Evolutionary conservation across 352 stramenopile genomes (phyloP), one percentile per base, ranked within the genome.

Genomic region (Peronospora destructor): DNA sequence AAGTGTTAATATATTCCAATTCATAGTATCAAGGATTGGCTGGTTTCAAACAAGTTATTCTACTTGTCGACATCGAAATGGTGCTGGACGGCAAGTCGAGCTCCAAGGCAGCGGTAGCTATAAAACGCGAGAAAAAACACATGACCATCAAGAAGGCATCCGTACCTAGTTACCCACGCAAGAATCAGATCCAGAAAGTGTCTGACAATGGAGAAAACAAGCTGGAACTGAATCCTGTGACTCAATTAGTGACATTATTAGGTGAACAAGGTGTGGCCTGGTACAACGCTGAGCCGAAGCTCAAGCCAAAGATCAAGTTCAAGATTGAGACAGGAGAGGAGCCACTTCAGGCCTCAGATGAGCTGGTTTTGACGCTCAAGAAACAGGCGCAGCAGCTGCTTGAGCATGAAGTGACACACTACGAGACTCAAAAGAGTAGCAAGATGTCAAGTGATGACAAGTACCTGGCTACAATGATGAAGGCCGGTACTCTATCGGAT

Each of bases 371-470:
- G 11, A 59, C 65, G 14, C 64, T 75, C 21, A 87, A 87, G 63
- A 73, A 76, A 41, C 56, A 73, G 16, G 76, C 76, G 17, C 72
- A 91, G 54, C 45, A 59, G 32, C 61, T 87, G 19, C 47, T 87
- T 30, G 76, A 88, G 42, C 37, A 58, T 13, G 73, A 87, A 42
- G 71, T 91, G 39, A 42, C 63, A 36, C 76, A 68, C 35, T 73
- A 72, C 47, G 80, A 91, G 36, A 45, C 53, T 23, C 80, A 85
- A 38, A 82, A 80, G 49, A 76, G 70, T 52, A 53, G 63, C 49
- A 85, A 84, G 46, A 63, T 91, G 52, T 89, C 77, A 39, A 92
- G 79, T 58, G 78, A 90, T 44, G 82, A 90, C 61, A 92, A 90
- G 61, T 91, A 91, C 58, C 57, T 92, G 36, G 68, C 75, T 33